Evolutionary conservation across 1,139 yeast genomes (phyloP).

Genomic region (Lizanozyma gosingica): DNA sequence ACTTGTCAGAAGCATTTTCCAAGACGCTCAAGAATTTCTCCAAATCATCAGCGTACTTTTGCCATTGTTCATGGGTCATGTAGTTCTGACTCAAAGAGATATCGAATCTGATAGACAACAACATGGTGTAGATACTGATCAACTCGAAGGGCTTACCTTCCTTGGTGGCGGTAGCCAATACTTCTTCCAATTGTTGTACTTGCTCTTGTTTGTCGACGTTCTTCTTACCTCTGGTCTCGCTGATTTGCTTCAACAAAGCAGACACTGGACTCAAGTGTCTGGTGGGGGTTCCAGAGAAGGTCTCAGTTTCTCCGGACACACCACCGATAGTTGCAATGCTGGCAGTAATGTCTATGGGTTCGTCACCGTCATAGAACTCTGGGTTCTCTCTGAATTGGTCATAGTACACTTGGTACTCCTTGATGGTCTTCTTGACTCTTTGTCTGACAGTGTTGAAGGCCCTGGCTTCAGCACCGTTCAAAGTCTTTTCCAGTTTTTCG

Average conservation of each 20-base stretch:
- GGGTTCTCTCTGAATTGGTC: constrained; percentile 62
- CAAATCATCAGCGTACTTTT: constrained; percentile 55
- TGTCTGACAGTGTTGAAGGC: constrained; percentile 86
- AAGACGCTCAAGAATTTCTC: constrained; percentile 55
- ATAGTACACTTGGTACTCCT: constrained; percentile 54
- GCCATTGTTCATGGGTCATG: constrained; percentile 84
- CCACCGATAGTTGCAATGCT: not conserved
- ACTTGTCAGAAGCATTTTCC: constrained; percentile 48
- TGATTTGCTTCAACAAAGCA: constrained; percentile 61
- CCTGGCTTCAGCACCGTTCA: constrained; percentile 77
- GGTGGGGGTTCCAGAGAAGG: not conserved
- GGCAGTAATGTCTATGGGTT: constrained; percentile 20
- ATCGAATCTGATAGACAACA: constrained; percentile 86
- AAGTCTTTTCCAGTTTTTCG: constrained; percentile 58
- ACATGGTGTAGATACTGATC: constrained; percentile 70
- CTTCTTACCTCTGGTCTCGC: constrained; percentile 94
- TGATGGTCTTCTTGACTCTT: constrained; percentile 73
- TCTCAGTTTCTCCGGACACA: not conserved
- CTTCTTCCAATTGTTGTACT: constrained; percentile 57
- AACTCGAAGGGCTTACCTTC: constrained; percentile 54
- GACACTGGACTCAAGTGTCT: constrained; percentile 33
- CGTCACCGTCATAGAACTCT: constrained; percentile 57
- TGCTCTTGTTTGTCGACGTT: constrained; percentile 82
- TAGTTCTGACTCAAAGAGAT: constrained; percentile 55
- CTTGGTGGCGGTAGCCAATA: constrained; percentile 42